phyloP scores from a whole-genome alignment of 345 rosid species.

The Erodium maritimum region DNA sequence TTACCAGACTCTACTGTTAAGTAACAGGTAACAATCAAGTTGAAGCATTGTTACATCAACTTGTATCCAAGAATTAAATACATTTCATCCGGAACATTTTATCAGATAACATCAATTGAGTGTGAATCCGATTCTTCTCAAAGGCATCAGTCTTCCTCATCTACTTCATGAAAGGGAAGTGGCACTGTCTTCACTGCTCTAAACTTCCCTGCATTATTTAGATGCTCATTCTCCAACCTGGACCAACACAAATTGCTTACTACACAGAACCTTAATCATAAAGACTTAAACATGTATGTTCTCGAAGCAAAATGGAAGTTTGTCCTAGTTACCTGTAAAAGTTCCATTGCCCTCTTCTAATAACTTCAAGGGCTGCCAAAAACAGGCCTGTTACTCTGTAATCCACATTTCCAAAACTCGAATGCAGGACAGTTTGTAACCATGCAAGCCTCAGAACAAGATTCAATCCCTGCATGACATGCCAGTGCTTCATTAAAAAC shows the following conservation, averaged over 20 bases:
- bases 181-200: conserved; percentile 91
- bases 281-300: too few relatives aligned
- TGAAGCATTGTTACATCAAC: too few relatives aligned
- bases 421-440: conserved; percentile 87
- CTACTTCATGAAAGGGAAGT: conserved; percentile 94
- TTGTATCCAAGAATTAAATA: neutral
- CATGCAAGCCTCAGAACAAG: conserved; percentile 90
- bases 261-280: neutral
- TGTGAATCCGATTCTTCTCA: conserved; percentile 23
- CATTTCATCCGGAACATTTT: neutral
- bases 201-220: conserved; percentile 92
- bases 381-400: conserved; percentile 74
- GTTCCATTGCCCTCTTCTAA: conserved; percentile 94
- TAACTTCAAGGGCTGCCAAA: conserved; percentile 89
- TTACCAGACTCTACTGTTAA: neutral
- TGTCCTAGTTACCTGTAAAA: conserved; percentile 53
- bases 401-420: conserved; percentile 69
- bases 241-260: conserved; percentile 11
- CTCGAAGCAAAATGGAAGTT: neutral
- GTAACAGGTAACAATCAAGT: neutral
- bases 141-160: conserved; percentile 67
- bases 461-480: conserved; percentile 63
- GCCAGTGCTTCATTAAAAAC: neutral
- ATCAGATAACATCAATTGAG: neutral
- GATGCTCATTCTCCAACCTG: conserved; percentile 99